A percentile compares a stretch with the other conserved stretches of the same genome.
phyloP scores from a whole-genome alignment of 164 flowering plant species.

The Annona squamosa region DNA sequence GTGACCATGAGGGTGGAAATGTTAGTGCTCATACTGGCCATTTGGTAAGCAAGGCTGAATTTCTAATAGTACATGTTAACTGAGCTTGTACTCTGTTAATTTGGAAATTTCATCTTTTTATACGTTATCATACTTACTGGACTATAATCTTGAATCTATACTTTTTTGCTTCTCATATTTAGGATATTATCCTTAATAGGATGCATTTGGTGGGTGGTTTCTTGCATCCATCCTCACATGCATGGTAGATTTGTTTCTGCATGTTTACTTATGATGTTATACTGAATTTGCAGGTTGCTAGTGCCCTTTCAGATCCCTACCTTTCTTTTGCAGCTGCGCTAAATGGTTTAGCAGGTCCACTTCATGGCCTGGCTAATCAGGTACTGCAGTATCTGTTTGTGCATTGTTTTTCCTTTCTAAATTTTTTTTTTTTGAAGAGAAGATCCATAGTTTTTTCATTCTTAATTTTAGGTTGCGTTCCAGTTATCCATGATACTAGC shows the following conservation, averaged over 20 bases:
- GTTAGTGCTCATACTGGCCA: conserved; percentile 99
- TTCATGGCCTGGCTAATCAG: conserved; percentile 99
- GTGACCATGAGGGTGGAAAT: conserved; percentile 99
- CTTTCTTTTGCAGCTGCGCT: conserved; percentile 97
- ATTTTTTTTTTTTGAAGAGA: background rate
- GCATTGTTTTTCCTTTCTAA: background rate
- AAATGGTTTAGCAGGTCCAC: conserved; percentile 98
- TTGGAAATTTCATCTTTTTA: background rate
- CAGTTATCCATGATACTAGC: background rate
- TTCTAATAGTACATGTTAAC: background rate
- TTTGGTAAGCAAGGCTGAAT: conserved; percentile 48
- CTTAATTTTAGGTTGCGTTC: background rate
- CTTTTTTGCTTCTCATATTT: background rate
- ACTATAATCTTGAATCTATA: background rate
- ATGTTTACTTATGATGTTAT: background rate
- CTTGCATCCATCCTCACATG: background rate
- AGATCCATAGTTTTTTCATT: background rate
- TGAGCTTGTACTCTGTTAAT: background rate
- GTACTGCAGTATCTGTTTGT: conserved; percentile 23
- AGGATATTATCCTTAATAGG: background rate
- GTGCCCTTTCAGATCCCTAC: conserved; percentile 99
- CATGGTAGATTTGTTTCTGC: background rate
- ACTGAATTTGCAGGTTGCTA: conserved; percentile 55
- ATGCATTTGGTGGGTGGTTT: background rate
- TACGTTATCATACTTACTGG: background rate